Evolutionary conservation across 305 asterid genomes (phyloP), one percentile per base, ranked within the genome.

Genomic region (Fraxinus sp.): DNA sequence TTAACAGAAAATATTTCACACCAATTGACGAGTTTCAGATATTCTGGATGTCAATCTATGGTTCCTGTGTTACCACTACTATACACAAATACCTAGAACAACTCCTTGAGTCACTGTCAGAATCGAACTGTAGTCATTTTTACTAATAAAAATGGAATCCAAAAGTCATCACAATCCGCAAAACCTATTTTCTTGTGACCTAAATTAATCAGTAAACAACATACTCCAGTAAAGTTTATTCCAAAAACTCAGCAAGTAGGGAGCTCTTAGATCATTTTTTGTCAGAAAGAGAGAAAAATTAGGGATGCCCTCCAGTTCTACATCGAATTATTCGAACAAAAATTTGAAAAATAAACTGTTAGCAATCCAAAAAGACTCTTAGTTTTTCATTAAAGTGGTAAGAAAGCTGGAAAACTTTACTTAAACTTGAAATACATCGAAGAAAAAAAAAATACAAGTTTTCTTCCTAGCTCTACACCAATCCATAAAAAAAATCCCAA

Each of bases 181-280:
- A 66, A 66, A 70, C 41, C n/a, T 68, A 28, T 70, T 28, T 13
- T 30, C 18, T 13, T 10, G 35, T 30, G 22, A 30, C 18, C 75
- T 32, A 14, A 70, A 28, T 30, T n/a, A 32, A 70, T 30, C 22
- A 4, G 13, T 13, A 68, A 68, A 28, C 75, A 26, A 68, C 37
- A 68, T 1, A 13, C 37, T 28, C 18, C 37, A 10, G 18, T 73
- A 36, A 74, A 68, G 57, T 76, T 26, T 36, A 36, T 75, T 43
- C 72, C 84, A 79, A 32, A 33, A 84, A 46, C 77, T 77, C 77
- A 7, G 70, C 35, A 37, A 55, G 4, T 7, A 3, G 14, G 73
- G 35, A 70, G 75, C 78, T 52, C 59, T 1, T 28, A n/a, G 26
- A 57, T 55, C 39, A 55, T 7, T 70, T 66, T 26, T 16, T 80